phyloP scores from a whole-genome alignment of 208 protist genomes.

The Tritrichomonas foetus region DNA sequence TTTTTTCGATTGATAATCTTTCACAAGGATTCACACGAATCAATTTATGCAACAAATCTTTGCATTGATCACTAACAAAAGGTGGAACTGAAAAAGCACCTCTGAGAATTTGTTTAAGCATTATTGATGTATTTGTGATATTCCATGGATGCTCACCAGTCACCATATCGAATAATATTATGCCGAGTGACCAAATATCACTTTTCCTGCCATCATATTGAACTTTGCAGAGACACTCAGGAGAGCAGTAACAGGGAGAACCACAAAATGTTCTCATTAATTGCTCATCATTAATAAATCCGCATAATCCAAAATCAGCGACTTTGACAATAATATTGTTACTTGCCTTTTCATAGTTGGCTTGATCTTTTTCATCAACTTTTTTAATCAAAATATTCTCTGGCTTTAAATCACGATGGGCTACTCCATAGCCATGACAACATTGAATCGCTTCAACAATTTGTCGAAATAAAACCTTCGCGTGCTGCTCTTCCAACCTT shows the following conservation, averaged over 20 bases:
- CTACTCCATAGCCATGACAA: neutral
- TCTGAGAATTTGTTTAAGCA: neutral
- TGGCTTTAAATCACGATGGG: neutral
- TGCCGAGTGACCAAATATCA: neutral
- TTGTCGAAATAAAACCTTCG: neutral
- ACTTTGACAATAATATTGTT: neutral
- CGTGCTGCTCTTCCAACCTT: neutral
- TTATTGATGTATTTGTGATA: constrained; percentile 10
- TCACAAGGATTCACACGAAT: neutral
- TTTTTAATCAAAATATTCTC: neutral
- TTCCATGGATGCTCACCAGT: constrained; percentile 1
- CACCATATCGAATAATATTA: neutral
- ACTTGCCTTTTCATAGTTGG: no score
- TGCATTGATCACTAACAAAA: neutral
- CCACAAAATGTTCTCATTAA: constrained; percentile 17
- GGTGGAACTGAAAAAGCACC: neutral
- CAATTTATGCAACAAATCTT: neutral
- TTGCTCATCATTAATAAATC: neutral
- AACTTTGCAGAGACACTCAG: neutral
- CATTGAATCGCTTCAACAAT: neutral
- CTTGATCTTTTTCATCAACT: no score
- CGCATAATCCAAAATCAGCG: neutral
- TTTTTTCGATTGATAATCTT: neutral
- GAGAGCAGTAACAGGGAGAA: neutral
- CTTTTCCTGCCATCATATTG: neutral